phyloP scores from a whole-genome alignment of 2,329 filamentous ascomycete genomes.

The Arachnomyces sp. region DNA sequence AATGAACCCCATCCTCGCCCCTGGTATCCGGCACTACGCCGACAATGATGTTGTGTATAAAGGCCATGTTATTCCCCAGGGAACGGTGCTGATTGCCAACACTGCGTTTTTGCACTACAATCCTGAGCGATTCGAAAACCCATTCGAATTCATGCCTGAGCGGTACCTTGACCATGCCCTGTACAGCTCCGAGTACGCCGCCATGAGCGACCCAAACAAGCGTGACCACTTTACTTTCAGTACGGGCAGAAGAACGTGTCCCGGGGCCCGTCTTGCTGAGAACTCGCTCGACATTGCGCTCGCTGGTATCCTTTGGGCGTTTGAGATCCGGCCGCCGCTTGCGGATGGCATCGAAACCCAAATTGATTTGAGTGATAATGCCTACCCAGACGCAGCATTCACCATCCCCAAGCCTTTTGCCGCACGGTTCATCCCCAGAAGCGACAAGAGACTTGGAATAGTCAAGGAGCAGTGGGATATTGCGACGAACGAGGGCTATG shows the following conservation, averaged over 20 bases:
- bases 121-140: conserved; percentile 16
- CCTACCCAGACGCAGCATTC: conserved; percentile 24
- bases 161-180: conserved; percentile 21
- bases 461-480: conserved; percentile 21
- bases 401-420: conserved; percentile 27
- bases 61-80: conserved; percentile 15
- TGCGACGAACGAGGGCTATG: conserved; percentile 24
- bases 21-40: conserved; percentile 14
- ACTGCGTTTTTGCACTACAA: conserved; percentile 22
- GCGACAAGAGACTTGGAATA: conserved; percentile 14
- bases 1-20: conserved; percentile 38
- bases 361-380: conserved; percentile 28
- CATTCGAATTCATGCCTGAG: conserved; percentile 21
- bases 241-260: conserved; percentile 22
- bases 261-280: conserved; percentile 24
- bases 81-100: conserved; percentile 14
- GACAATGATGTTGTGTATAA: conserved; percentile 15
- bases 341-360: conserved; percentile 12
- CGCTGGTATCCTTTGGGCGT: conserved; percentile 22
- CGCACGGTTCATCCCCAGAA: conserved; percentile 20
- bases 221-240: conserved; percentile 24
- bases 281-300: conserved; percentile 20
- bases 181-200: conserved; percentile 26
- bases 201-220: conserved; percentile 18
- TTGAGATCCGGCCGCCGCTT: conserved; percentile 17